Evolutionary conservation across 768 basidiomycete species (phyloP).

Genomic region (Leccinum rimulosum): DNA sequence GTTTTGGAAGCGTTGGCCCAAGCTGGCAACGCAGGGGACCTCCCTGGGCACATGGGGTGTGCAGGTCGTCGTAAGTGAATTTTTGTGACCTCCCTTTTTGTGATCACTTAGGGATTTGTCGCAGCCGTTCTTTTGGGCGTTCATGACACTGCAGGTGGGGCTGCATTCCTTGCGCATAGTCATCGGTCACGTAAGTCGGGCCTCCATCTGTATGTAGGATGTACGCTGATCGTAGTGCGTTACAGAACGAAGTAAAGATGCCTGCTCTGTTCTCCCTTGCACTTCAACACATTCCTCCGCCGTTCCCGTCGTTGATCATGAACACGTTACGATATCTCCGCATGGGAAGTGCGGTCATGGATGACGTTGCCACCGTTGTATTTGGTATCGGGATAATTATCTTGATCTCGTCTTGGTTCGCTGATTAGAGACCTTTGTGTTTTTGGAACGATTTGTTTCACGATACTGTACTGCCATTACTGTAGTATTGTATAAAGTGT

Average conservation of each 20-base stretch:
- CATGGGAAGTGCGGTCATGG: slow-evolving; percentile 63
- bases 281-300: slow-evolving; percentile 64
- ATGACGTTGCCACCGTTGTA: slow-evolving; percentile 67
- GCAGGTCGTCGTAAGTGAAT: slow-evolving; percentile 53
- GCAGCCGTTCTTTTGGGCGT: slow-evolving; percentile 83
- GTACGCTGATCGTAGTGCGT: slow-evolving; percentile 2
- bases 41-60: slow-evolving; percentile 43
- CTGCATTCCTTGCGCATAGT: slow-evolving; percentile 74
- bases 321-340: slow-evolving; percentile 65
- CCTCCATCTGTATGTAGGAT: not conserved
- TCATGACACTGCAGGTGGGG: slow-evolving; percentile 66
- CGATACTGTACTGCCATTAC: slow-evolving; percentile 5
- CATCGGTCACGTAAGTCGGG: slow-evolving; percentile 56
- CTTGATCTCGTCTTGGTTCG: slow-evolving; percentile 49
- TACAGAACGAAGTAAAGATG: slow-evolving; percentile 56
- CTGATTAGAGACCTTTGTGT: slow-evolving; percentile 9
- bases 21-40: slow-evolving; percentile 42
- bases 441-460: slow-evolving; percentile 3
- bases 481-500: not conserved
- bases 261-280: slow-evolving; percentile 58
- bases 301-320: slow-evolving; percentile 58
- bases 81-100: not conserved
- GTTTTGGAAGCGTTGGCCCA: slow-evolving; percentile 64
- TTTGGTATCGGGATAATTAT: slow-evolving; percentile 72
- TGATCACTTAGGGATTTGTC: not conserved